These are phyloP conservation scores for Leucoagaricus sp. DNA, from an alignment of 1,284 basidiomycete genomes.

Conservation along the genomic window DNA sequence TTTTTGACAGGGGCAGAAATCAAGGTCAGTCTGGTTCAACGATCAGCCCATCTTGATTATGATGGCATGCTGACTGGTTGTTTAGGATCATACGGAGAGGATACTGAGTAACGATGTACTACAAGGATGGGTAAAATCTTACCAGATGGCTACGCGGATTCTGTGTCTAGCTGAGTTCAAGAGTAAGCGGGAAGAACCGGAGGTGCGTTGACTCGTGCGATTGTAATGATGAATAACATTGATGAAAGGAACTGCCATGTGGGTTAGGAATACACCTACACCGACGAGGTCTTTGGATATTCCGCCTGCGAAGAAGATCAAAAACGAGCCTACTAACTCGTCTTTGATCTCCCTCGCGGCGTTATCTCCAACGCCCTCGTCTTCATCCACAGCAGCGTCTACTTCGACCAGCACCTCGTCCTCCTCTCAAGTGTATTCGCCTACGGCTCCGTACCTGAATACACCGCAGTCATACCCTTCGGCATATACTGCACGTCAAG, in stretches of 20 bases:
- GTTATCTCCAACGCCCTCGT: background rate
- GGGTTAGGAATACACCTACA: conserved; percentile 48
- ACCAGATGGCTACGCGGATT: conserved; percentile 58
- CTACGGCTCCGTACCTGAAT: conserved; percentile 15
- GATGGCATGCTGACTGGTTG: conserved; percentile 8
- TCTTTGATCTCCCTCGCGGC: conserved; percentile 10
- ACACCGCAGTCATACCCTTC: conserved; percentile 32
- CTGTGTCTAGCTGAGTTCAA: conserved; percentile 48
- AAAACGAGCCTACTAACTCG: conserved; percentile 28
- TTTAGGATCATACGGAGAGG: conserved; percentile 37
- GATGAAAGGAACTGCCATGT: conserved; percentile 8
- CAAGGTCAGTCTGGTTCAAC: conserved; percentile 20
- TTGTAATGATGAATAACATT: background rate
- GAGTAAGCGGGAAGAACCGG: conserved; percentile 40
- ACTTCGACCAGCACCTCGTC: background rate
- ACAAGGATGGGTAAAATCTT: conserved; percentile 58
- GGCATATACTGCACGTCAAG: conserved; percentile 26
- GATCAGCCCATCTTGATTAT: background rate
- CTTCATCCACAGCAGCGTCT: background rate
- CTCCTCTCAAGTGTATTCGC: conserved; percentile 11
- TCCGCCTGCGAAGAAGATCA: conserved; percentile 39
- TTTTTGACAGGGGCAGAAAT: conserved; percentile 50
- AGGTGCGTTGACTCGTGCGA: conserved; percentile 40
- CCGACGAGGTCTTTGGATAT: conserved; percentile 18
- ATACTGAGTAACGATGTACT: conserved; percentile 48